Conservation (phyloP, 768 basidiomycete species). For the Inosperma sp. region DNA sequence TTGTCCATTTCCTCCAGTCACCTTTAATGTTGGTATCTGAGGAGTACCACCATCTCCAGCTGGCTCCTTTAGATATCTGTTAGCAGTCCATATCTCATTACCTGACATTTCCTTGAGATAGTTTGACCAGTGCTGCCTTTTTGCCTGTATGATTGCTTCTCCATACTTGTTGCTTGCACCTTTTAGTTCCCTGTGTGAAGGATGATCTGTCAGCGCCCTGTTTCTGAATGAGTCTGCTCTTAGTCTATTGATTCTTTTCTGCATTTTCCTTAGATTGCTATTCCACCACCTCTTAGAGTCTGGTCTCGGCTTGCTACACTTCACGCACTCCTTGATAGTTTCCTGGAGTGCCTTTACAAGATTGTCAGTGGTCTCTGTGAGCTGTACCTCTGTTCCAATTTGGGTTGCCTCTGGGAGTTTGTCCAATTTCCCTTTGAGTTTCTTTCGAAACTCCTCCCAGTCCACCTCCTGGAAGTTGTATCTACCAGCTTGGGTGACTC, state of each 20-base stretch:
- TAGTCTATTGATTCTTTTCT: constrained; percentile 16
- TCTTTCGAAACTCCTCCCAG: constrained; percentile 28
- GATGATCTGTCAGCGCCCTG: constrained; percentile 18
- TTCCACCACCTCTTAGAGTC: constrained; percentile 24
- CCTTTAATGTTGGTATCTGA: constrained; percentile 24
- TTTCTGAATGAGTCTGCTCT: constrained; percentile 6
- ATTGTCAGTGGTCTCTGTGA: constrained; percentile 3
- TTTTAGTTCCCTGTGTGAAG: constrained; percentile 16
- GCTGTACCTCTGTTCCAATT: constrained; percentile 4
- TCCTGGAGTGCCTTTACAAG: background rate
- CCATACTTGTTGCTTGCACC: constrained; percentile 16
- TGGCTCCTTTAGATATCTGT: constrained; percentile 18
- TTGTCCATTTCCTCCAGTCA: background rate
- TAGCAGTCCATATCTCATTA: constrained; percentile 22
- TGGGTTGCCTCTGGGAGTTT: background rate
- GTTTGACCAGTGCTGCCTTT: constrained; percentile 24
- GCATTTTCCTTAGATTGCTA: constrained; percentile 21
- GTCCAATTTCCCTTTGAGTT: constrained; percentile 10
- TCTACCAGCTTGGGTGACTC: background rate
- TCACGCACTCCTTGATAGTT: background rate
- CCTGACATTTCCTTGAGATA: constrained; percentile 21
- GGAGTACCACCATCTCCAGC: constrained; percentile 24
- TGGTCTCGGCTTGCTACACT: constrained; percentile 10
- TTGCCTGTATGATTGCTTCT: constrained; percentile 16
- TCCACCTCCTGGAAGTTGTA: constrained; percentile 27